Percentiles rank a stretch among this genome's conserved stretches.
Conservation (phyloP, 2,329 filamentous ascomycete genomes). For the Tolypocladium endophyticum region DNA sequence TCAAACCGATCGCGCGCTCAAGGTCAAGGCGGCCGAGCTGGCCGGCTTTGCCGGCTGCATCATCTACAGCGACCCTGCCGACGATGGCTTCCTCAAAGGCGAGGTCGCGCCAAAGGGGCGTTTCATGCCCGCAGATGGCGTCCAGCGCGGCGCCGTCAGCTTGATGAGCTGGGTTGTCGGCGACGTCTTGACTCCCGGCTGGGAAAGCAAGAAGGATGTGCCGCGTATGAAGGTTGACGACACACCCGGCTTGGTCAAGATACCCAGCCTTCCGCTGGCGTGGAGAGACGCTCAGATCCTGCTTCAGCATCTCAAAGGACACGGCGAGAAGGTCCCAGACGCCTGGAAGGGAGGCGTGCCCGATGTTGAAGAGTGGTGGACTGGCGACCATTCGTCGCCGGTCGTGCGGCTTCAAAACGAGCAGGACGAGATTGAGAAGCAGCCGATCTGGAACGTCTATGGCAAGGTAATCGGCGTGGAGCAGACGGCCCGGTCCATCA, state of each 20-base stretch:
- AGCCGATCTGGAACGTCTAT: constrained; percentile 87
- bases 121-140: constrained; percentile 70
- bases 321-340: constrained; percentile 57
- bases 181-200: constrained; percentile 86
- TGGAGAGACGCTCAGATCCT: constrained; percentile 82
- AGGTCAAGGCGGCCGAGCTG: constrained; percentile 81
- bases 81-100: constrained; percentile 71
- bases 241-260: constrained; percentile 63
- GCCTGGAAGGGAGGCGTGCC: constrained; percentile 72
- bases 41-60: constrained; percentile 81
- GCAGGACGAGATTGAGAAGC: constrained; percentile 72
- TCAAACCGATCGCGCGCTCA: constrained; percentile 62
- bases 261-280: constrained; percentile 81
- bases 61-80: constrained; percentile 81
- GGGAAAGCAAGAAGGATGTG: constrained; percentile 57
- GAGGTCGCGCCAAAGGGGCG: constrained; percentile 64
- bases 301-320: constrained; percentile 63
- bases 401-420: constrained; percentile 74
- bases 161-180: constrained; percentile 76
- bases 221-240: constrained; percentile 60
- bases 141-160: constrained; percentile 74
- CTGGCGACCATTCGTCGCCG: constrained; percentile 65
- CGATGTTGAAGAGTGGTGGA: constrained; percentile 71
- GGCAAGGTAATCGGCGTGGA: constrained; percentile 78
- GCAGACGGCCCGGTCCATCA: constrained; percentile 69